Base-by-base conservation (phyloP, 176 grass and related monocot genomes). In the Typha latifolia region DNA sequence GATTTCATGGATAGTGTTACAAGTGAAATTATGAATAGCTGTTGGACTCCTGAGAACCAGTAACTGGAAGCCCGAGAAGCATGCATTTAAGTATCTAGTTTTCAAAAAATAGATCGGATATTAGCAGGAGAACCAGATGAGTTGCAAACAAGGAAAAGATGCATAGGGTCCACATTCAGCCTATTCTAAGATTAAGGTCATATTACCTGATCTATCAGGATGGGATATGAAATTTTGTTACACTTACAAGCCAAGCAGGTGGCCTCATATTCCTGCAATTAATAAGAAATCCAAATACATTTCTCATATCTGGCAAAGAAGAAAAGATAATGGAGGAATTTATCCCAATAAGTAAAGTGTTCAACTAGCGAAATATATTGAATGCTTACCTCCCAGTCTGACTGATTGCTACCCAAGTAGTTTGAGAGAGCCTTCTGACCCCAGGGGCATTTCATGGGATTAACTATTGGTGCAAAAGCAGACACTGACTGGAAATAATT, bases 361-460 rank as follows among this genome's bases (percentile, higher is more conserved):
- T 62, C 12, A 37, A 37, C 34, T 37, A 37, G 34, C 0, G 34
- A 37, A 37, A 37, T 37, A 37, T 37, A 6, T 37, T 37, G 34
- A 37, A 62, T 5, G 63, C 3, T 73, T 85, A 81, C 89, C 86
- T 94, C 84, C 95, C 89, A 94, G 34, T 87, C 83, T 53, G 86
- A 87, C 43, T 99, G 87, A 80, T 71, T 63, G 62, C 72, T 47
- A 23, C 95, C 89, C 73, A 99, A 75, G 81, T 93, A 99, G 82
- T 99, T 90, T 74, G 89, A 93, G 72, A 99, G 93, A 48, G 94
- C 94, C 82, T 99, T 99, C 78, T 93, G 86, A 72, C 89, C 94
- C 89, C 86, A 99, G 0, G 86, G 81, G 53, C 94, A 99, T 55
- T 87, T 99, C 71, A 87, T 87, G 12, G 89, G 94, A 73, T 99